Evolutionary conservation across 2,329 filamentous ascomycete species (phyloP), one percentile per base, ranked within the genome.

Genomic region (Ophiosphaerella herpotricha): DNA sequence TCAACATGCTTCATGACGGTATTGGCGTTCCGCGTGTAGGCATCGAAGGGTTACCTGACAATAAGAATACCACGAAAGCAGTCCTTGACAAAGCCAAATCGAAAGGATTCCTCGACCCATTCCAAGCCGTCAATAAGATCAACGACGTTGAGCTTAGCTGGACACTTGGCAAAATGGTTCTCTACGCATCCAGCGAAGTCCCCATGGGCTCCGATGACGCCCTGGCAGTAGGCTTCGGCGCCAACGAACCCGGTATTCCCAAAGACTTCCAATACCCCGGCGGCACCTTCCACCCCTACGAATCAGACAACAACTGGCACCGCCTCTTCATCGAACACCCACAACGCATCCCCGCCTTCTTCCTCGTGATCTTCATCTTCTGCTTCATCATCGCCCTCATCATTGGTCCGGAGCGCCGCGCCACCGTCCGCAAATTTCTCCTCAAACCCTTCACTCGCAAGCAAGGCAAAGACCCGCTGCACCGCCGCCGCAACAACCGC

Each of bases 91-190:
- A 84, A 12, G 85, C 85, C 2, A 89, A 91, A 70, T 80, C 85
- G 29, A 88, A 88, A 61, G 89, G 88, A 0, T 94, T 90, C 63
- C 72, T 91, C 4, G 87, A 94, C 61, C 85, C 93, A 0, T 99
- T 99, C 76, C 90, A 93, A 70, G 90, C 94, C 0, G 89, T 97
- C 26, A 86, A 99, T 73, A 94, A 94, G 73, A 92, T 99, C 60
- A 85, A 91, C 60, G 89, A 87, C 14, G 87, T 91, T 6, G 95
- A 99, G 77, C 88, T 99, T 14, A 96, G 90, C 77, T 99, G 94
- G 94, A 97, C 94, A 0, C 78, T 99, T 5, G 94, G 94, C 1
- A 96, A 97, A 70, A 97, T 97, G 82, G 84, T 99, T 6, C 82
- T 99, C 4, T 97, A 97, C 63, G 94, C 94, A 4, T 87, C 93